Evolutionary conservation across 2,329 filamentous ascomycete species (phyloP).

Genomic region (Ophiostoma triangulosporum): DNA sequence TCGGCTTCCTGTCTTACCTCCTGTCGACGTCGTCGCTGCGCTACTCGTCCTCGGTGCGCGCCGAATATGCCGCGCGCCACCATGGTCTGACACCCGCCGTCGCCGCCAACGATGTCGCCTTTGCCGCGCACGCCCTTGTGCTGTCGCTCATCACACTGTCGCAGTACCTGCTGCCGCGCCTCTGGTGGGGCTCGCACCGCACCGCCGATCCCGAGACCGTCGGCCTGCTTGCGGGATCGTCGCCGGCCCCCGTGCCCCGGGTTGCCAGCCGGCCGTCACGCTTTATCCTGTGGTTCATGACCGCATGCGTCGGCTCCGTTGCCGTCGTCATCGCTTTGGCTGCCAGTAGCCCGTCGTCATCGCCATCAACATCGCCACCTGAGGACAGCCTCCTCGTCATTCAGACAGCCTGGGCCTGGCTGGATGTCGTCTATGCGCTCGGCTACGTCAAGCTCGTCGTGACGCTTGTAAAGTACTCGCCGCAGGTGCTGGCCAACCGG

Average conservation of each 20-base stretch:
- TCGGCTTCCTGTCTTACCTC: constrained; percentile 61
- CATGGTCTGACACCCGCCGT: constrained; percentile 67
- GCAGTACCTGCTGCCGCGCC: constrained; percentile 55
- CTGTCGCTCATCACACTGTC: constrained; percentile 60
- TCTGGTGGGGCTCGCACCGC: constrained; percentile 48
- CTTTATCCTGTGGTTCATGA: constrained; percentile 54
- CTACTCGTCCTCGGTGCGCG: constrained; percentile 62
- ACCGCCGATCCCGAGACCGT: background rate
- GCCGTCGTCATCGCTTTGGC: constrained; percentile 31
- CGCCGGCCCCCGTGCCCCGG: background rate
- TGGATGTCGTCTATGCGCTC: constrained; percentile 53
- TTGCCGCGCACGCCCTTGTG: constrained; percentile 68
- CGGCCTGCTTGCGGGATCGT: background rate
- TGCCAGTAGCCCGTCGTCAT: background rate
- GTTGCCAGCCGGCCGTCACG: constrained; percentile 37
- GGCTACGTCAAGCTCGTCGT: constrained; percentile 83
- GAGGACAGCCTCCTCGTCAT: constrained; percentile 16
- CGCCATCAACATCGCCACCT: too few relatives aligned
- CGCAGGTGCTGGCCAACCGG: constrained; percentile 73
- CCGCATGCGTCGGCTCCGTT: constrained; percentile 52
- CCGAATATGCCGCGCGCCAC: constrained; percentile 74
- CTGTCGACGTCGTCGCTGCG: constrained; percentile 63
- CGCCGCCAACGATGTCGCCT: constrained; percentile 77
- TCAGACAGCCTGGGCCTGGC: constrained; percentile 45
- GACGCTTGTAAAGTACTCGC: constrained; percentile 85